Base-by-base conservation (phyloP, 2,329 filamentous ascomycete genomes). In the Fusarium domesticum region DNA sequence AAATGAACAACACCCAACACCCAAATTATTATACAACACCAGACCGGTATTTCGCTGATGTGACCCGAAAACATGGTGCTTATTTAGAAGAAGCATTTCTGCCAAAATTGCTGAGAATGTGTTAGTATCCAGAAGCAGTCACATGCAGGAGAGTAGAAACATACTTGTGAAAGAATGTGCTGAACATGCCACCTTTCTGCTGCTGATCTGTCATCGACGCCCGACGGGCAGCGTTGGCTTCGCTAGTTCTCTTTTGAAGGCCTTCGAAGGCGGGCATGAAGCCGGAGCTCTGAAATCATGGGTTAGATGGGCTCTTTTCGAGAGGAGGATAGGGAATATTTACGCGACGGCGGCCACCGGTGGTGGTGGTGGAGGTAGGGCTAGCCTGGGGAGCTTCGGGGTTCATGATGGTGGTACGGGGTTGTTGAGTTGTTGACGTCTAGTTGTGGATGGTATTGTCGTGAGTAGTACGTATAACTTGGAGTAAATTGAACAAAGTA, bases 101-200 rank as follows among this genome's bases (percentile, higher is more conserved):
- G 17, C 64, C 62, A 33, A 68, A 63, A 47, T 63, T 66, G 43
- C 67, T 68, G 10, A 12, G 2, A 18, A 6, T 4, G 16, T 33
- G 45, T 48, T 50, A 50, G 39, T 15, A 6, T 33, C 18, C 23
- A n/a, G 19, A 19, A 33, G 15, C n/a, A 35, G 23, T 28, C 16
- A 18, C 11, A 8, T 37, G 4, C 11, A 15, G n/a, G 37, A 15
- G 30, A 15, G 37, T 12, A 28, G 6, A 36, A 11, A 58, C 75
- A 41, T 63, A 81, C 78, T 73, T 79, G 54, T 79, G 71, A 74
- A 80, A 82, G 67, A 80, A 71, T 49, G 72, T 68, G 42, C 74
- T 75, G 39, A 81, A 65, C 50, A 81, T 64, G 32, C 77, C 77
- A 1, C 70, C 59, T 38, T 69, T 63, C 12, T 68, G 69, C 46